Evolutionary conservation across 768 basidiomycete genomes (phyloP), one percentile per base, ranked within the genome.

Genomic region (Dioszegia crocea): DNA sequence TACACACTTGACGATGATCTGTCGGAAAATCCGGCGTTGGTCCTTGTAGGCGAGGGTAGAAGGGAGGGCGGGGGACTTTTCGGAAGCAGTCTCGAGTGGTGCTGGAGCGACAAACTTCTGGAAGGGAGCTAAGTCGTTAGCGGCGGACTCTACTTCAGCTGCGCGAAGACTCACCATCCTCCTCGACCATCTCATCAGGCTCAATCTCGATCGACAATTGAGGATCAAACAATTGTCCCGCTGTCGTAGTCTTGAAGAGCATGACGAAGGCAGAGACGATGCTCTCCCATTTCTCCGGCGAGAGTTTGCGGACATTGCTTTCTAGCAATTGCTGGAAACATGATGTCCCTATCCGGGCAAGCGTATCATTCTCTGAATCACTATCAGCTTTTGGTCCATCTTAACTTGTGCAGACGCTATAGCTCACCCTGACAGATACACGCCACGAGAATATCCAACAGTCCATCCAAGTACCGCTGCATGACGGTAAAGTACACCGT

Each of bases 1-100:
- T 21, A 99, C 96, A 76, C 96, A 99, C 87, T 98, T 98, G 65
- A 97, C 92, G 61, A 99, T 98, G 78, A 99, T 98, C 76, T 98
- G 96, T 74, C 91, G 89, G 85, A 99, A 99, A 56, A 89, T 84
- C 41, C 86, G 84, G 44, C 89, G 85, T 54, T 92, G 86, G 64
- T 88, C 88, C 51, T 79, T 80, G 43, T 67, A 71, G 17, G 74
- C 69, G 39, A 77, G 43, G 29, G 63, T 56, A 19, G 57, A 46
- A 3, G 70, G 54, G 14, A 70, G 65, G 33, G 66, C 36, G 11
- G 43, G 81, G 79, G 58, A 24, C 29, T 59, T 51, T 38, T 53
- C 54, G 57, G 80, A 81, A n/a, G 83, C 81, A 3, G 90, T 87
- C 23, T 88, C 88, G 33, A 98, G 82, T 9, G 94, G 93, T 4